Evolutionary conservation across 225 moss, liverwort and hornwort genomes (phyloP).

Genomic region (Neckera pumila): DNA sequence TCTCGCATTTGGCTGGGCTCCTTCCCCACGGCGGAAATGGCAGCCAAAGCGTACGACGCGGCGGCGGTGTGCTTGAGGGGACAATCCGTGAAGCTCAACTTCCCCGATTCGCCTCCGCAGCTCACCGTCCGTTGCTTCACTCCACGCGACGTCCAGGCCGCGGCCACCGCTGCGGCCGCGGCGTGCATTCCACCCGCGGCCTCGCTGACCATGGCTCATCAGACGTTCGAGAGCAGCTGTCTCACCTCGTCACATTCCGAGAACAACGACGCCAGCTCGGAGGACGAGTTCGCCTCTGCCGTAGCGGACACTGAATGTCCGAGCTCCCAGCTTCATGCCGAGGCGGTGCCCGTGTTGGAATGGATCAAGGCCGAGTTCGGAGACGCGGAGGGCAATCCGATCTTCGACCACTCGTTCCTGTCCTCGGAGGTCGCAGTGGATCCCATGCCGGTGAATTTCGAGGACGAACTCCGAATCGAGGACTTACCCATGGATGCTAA

Average conservation of each 20-base stretch:
- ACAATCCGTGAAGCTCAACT: conserved; percentile 1
- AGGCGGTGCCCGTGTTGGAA: conserved; percentile 4
- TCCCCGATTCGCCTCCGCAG: conserved; percentile 11
- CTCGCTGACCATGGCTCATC: background rate
- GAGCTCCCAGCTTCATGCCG: background rate
- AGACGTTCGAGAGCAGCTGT: background rate
- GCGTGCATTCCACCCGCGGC: background rate
- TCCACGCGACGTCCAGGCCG: conserved; percentile 2
- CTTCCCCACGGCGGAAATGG: conserved; percentile 8
- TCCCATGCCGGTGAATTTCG: background rate
- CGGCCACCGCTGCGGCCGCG: conserved; percentile 14
- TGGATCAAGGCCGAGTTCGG: conserved; percentile 17
- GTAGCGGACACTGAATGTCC: background rate
- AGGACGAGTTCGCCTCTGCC: background rate
- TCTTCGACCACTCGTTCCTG: background rate
- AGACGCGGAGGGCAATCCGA: background rate
- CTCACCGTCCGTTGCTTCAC: background rate
- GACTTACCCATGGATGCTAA: background rate
- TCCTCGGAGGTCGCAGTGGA: background rate
- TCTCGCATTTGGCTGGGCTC: conserved; percentile 21
- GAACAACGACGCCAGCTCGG: background rate
- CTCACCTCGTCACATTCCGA: background rate
- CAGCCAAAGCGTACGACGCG: conserved; percentile 9
- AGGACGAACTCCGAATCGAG: background rate
- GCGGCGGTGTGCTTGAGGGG: conserved; percentile 13